These are phyloP conservation scores for Brasilioporus rufonigricans DNA, from an alignment of 768 basidiomycete genomes.

Conservation along the genomic window DNA sequence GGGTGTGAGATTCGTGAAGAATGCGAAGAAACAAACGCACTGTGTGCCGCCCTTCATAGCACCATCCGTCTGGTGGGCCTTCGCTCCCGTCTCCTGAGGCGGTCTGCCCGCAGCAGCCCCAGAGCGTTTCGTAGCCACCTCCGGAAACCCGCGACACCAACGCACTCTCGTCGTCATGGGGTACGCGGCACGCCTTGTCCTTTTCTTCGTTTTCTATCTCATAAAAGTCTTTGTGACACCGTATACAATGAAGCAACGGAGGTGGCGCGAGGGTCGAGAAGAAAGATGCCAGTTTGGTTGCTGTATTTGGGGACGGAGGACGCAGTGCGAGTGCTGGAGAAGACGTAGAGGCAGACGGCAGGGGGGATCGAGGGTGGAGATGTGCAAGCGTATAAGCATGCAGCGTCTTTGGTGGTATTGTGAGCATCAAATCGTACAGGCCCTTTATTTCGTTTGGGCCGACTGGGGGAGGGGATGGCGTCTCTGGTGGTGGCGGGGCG, in stretches of 20 bases:
- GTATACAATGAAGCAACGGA: constrained; percentile 67
- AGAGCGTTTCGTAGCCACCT: constrained; percentile 51
- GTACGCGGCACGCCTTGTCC: constrained; percentile 65
- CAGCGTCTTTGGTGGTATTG: constrained; percentile 65
- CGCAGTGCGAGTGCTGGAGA: constrained; percentile 18
- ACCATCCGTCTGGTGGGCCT: constrained; percentile 86
- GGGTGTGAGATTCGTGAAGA: not conserved
- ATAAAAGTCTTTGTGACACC: constrained; percentile 69
- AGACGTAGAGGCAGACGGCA: constrained; percentile 2
- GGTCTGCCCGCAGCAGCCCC: constrained; percentile 70
- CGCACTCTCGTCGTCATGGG: constrained; percentile 81
- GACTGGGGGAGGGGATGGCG: constrained; percentile 36
- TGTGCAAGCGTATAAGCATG: constrained; percentile 59
- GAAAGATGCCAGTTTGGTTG: constrained; percentile 53
- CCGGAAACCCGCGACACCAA: constrained; percentile 59
- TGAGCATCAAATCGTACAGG: constrained; percentile 50
- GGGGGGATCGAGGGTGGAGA: constrained; percentile 30
- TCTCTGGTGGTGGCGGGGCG: constrained; percentile 27
- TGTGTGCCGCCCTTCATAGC: constrained; percentile 81
- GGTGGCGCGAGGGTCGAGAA: constrained; percentile 64
- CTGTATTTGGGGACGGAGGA: constrained; percentile 35
- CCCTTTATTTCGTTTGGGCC: constrained; percentile 41
- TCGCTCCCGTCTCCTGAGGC: constrained; percentile 77
- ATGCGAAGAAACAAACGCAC: constrained; percentile 25
- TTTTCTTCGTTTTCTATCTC: constrained; percentile 62